Evolutionary conservation across 2,329 filamentous ascomycete species (phyloP).

Genomic region (Phyllosticta citriasiana): DNA sequence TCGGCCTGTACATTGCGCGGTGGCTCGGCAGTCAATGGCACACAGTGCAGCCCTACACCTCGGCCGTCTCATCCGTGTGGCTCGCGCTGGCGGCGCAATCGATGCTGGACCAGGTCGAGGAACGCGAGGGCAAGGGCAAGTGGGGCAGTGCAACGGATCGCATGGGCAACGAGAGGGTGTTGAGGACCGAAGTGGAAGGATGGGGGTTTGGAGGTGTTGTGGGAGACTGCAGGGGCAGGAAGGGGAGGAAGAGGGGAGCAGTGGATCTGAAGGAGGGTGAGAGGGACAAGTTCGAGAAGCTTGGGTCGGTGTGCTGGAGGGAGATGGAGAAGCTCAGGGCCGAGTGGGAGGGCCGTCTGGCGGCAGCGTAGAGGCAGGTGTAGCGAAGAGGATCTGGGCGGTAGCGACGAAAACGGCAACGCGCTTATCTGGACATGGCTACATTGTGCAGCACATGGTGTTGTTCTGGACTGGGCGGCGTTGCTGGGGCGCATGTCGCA

Average conservation of each 20-base stretch:
- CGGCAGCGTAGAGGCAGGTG: background rate
- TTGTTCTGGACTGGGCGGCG: background rate
- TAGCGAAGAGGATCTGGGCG: background rate
- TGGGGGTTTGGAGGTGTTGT: constrained; percentile 61
- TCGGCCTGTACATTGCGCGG: constrained; percentile 56
- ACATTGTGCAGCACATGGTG: background rate
- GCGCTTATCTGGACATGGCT: background rate
- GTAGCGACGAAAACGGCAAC: background rate
- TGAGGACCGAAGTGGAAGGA: constrained; percentile 72
- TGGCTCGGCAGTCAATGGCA: constrained; percentile 86
- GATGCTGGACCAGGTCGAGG: constrained; percentile 47
- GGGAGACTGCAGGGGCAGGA: constrained; percentile 38
- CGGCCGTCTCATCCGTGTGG: constrained; percentile 68
- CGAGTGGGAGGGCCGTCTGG: constrained; percentile 45
- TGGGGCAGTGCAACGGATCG: constrained; percentile 71
- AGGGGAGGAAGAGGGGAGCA: constrained; percentile 49
- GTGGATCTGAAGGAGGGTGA: constrained; percentile 51
- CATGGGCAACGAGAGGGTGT: constrained; percentile 50
- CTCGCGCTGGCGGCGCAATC: constrained; percentile 59
- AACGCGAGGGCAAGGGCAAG: constrained; percentile 52
- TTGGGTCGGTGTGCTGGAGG: constrained; percentile 54
- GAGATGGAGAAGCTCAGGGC: constrained; percentile 61
- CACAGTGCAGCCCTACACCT: constrained; percentile 62
- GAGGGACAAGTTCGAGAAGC: constrained; percentile 50
- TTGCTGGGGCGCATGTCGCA: background rate